Evolutionary conservation across 2,329 filamentous ascomycete genomes (phyloP).

Genomic region (Cryphonectria radicalis): DNA sequence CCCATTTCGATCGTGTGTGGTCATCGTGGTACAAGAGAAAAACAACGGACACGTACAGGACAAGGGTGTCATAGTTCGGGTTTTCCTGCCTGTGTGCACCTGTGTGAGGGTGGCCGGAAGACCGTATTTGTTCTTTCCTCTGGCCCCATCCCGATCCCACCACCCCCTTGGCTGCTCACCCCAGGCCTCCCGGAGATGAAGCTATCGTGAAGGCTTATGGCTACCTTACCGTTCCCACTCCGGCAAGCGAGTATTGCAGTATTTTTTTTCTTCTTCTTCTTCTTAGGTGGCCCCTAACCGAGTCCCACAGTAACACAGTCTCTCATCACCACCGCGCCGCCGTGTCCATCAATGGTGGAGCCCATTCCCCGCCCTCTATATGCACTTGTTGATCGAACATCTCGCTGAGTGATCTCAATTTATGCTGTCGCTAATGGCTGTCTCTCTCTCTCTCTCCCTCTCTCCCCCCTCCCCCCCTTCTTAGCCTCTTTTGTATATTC

Average conservation of each 20-base stretch:
- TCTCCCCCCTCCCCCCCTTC: no score
- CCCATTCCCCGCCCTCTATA: not conserved
- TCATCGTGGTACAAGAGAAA: not conserved
- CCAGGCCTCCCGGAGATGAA: conserved; percentile 8
- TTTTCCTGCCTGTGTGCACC: not conserved
- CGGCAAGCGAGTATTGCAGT: not conserved
- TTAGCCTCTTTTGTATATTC: not conserved
- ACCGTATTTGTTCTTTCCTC: not conserved
- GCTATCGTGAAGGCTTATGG: conserved; percentile 21
- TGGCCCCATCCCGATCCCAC: not conserved
- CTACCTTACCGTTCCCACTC: conserved; percentile 17
- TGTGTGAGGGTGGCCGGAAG: not conserved
- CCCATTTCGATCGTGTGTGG: conserved; percentile 14
- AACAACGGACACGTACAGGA: not conserved
- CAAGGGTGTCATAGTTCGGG: not conserved
- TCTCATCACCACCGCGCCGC: not conserved
- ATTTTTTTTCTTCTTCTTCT: not conserved
- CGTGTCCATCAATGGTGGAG: conserved; percentile 13
- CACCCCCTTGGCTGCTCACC: not conserved
- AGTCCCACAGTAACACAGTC: not conserved
- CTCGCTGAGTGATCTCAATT: conserved; percentile 9
- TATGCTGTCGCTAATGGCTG: not conserved
- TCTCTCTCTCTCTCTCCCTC: not conserved
- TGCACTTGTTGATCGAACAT: conserved; percentile 2
- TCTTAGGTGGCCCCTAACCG: not conserved